phyloP scores from a whole-genome alignment of 129 eudicot species.

The Helichrysum umbraculigerum region DNA sequence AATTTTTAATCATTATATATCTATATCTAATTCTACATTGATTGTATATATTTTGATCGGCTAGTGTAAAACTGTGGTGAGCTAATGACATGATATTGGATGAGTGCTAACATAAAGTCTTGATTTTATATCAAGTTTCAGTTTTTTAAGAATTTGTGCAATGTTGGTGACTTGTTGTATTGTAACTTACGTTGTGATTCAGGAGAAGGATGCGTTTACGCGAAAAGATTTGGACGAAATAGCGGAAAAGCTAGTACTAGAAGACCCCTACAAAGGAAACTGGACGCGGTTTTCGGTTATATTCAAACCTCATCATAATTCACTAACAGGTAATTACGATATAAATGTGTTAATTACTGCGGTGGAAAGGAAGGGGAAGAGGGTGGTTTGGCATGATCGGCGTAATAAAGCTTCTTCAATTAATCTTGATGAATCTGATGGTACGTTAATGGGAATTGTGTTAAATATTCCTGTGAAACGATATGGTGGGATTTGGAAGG shows the following conservation, averaged over 20 bases:
- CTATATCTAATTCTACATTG: background rate
- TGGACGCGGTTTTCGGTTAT: constrained; percentile 79
- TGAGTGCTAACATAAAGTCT: background rate
- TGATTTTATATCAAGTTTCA: background rate
- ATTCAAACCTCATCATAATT: constrained; percentile 93
- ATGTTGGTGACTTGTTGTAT: background rate
- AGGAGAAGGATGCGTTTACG: constrained; percentile 83
- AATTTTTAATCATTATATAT: background rate
- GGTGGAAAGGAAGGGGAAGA: constrained; percentile 74
- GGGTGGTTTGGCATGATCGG: constrained; percentile 86
- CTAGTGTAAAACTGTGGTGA: background rate
- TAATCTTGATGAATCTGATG: constrained; percentile 58
- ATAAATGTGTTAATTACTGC: constrained; percentile 83
- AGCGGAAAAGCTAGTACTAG: constrained; percentile 68
- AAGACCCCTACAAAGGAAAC: constrained; percentile 66
- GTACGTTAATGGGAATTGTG: constrained; percentile 74
- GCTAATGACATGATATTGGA: background rate
- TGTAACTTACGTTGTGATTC: constrained; percentile 19
- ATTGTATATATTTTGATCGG: background rate
- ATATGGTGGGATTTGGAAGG: constrained; percentile 76
- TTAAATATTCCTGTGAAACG: constrained; percentile 71
- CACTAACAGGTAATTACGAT: constrained; percentile 89
- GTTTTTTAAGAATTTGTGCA: background rate
- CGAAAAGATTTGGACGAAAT: constrained; percentile 60
- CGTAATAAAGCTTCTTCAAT: constrained; percentile 68